A percentile compares a stretch with the other conserved stretches of the same genome.
Conservation (phyloP, 768 basidiomycete species). For the Bullera alba region DNA sequence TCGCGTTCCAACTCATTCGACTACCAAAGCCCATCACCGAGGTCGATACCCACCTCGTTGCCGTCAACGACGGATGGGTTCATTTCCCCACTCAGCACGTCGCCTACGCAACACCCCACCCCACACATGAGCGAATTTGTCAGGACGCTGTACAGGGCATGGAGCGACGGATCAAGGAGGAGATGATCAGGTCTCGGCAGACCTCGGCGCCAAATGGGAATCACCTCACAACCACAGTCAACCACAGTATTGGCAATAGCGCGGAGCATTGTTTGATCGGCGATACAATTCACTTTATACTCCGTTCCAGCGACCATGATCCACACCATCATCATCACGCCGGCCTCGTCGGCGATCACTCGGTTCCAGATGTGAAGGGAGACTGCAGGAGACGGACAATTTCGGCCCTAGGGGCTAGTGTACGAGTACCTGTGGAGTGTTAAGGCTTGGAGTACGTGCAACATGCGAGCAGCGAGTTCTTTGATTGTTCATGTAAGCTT, state of each 20-base stretch:
- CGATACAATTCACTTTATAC: not conserved
- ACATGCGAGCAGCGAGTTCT: too few species aligned
- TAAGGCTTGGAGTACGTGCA: too few species aligned
- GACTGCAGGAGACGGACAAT: too few species aligned
- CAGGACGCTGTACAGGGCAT: not conserved
- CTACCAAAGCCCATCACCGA: not conserved
- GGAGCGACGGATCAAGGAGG: not conserved
- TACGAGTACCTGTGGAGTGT: too few species aligned
- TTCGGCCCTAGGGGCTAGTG: too few species aligned
- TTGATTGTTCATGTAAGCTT: too few species aligned
- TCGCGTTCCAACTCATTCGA: constrained; percentile 10
- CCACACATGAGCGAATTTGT: not conserved
- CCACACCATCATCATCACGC: too few species aligned
- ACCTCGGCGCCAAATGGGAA: not conserved
- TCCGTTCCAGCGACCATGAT: not conserved
- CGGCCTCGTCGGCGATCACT: too few species aligned
- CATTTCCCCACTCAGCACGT: not conserved
- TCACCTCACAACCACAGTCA: not conserved
- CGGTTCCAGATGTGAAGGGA: too few species aligned
- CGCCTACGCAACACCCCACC: not conserved
- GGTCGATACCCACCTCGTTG: not conserved
- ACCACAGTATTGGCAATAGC: not conserved
- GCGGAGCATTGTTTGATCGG: not conserved
- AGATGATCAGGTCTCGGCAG: not conserved
- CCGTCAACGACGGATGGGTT: not conserved